A percentile compares a stretch with the other conserved stretches of the same genome.
phyloP scores from a whole-genome alignment of 2,329 filamentous ascomycete genomes.

The Colletotrichum camelliae region DNA sequence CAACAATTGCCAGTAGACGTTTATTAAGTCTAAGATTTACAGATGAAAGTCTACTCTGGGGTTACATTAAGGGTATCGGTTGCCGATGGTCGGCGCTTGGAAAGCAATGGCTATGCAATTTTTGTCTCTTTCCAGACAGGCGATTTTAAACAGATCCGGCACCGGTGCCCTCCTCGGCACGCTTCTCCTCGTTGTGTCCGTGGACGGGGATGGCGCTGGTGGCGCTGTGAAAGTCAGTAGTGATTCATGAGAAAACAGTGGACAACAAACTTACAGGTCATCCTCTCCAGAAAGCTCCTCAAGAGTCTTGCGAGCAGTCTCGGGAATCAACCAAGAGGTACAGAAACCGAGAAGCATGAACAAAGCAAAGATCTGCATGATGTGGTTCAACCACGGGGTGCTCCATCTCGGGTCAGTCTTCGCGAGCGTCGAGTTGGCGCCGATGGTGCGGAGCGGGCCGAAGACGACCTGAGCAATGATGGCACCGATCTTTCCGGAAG shows the following conservation, averaged over 20 bases:
- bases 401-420: constrained; percentile 20
- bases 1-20: background rate
- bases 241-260: background rate
- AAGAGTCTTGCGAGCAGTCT: constrained; percentile 44
- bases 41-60: background rate
- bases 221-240: background rate
- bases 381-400: constrained; percentile 22
- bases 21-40: constrained; percentile 2
- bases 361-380: constrained; percentile 41
- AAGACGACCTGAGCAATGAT: constrained; percentile 57
- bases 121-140: background rate
- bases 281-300: constrained; percentile 54
- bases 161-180: constrained; percentile 10
- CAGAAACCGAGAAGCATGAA: constrained; percentile 50
- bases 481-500: constrained; percentile 63
- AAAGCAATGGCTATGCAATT: background rate
- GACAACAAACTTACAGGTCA: constrained; percentile 8
- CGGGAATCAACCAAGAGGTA: constrained; percentile 52
- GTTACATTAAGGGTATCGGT: constrained; percentile 1
- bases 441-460: constrained; percentile 44
- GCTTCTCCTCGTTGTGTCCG: constrained; percentile 18
- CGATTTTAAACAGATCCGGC: background rate
- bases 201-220: constrained; percentile 5
- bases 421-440: constrained; percentile 49
- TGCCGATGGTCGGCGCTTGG: background rate